These are phyloP conservation scores for Erythrobasidium yunnanense DNA, from an alignment of 768 basidiomycete genomes.

Conservation along the genomic window DNA sequence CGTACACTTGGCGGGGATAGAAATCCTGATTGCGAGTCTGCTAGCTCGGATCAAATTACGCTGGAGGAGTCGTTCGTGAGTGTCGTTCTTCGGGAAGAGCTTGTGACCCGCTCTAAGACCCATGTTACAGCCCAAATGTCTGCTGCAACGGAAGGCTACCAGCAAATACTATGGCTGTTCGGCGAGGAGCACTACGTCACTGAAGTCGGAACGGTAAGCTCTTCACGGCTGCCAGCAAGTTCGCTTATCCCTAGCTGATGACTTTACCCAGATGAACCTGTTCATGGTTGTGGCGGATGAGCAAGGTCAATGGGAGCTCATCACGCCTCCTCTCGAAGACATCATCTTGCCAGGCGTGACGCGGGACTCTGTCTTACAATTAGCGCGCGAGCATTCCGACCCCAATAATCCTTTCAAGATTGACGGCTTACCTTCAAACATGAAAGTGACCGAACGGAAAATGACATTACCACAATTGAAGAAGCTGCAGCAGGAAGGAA, in stretches of 20 bases:
- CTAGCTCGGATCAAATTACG: constrained; percentile 42
- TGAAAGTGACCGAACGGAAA: constrained; percentile 50
- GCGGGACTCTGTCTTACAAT: constrained; percentile 66
- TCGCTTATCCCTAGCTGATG: too few species aligned
- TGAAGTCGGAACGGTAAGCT: constrained; percentile 47
- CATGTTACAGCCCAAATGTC: constrained; percentile 55
- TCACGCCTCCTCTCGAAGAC: constrained; percentile 81
- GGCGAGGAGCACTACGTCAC: constrained; percentile 50
- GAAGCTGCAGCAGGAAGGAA: constrained; percentile 49
- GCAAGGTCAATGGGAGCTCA: constrained; percentile 57
- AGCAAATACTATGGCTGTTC: constrained; percentile 67
- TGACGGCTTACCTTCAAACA: constrained; percentile 47
- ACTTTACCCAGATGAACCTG: constrained; percentile 60
- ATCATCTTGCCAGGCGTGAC: constrained; percentile 85
- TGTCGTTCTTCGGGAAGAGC: neutral
- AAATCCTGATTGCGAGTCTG: constrained; percentile 34
- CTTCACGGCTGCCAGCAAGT: neutral
- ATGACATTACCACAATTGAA: constrained; percentile 54
- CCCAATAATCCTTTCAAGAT: constrained; percentile 42
- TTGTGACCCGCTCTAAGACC: too few species aligned
- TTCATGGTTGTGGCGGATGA: constrained; percentile 56
- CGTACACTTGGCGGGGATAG: neutral
- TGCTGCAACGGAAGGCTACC: constrained; percentile 59
- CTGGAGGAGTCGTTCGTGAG: constrained; percentile 40
- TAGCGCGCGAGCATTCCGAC: constrained; percentile 54